phyloP scores from a whole-genome alignment of 2,329 filamentous ascomycete species.

The Ophiostoma sp. region DNA sequence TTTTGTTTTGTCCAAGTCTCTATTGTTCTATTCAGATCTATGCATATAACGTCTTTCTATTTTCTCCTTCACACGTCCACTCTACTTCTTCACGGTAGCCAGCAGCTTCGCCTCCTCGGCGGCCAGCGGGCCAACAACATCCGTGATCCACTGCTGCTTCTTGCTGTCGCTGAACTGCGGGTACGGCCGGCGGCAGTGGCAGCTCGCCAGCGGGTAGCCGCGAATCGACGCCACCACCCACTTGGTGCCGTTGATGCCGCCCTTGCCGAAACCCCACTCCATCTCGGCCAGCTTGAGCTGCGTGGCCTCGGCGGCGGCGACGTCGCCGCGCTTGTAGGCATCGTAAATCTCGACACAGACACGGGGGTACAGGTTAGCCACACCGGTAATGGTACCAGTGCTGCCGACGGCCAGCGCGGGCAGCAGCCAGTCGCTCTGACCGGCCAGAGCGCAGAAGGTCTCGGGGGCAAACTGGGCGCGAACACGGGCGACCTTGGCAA shows the following conservation, averaged over 20 bases:
- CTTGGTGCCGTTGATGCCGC: slow-evolving; percentile 62
- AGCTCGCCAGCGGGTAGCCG: slow-evolving; percentile 53
- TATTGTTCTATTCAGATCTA: not conserved
- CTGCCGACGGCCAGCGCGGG: slow-evolving; percentile 58
- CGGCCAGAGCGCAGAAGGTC: slow-evolving; percentile 66
- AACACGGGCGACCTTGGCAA: slow-evolving; percentile 67
- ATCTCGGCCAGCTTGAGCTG: slow-evolving; percentile 53
- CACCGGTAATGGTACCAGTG: slow-evolving; percentile 59
- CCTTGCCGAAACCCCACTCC: slow-evolving; percentile 59
- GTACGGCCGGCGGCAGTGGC: slow-evolving; percentile 56
- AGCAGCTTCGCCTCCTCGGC: slow-evolving; percentile 16
- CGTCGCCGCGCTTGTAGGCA: slow-evolving; percentile 49
- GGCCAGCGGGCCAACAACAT: slow-evolving; percentile 17
- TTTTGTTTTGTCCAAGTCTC: slow-evolving; percentile 28
- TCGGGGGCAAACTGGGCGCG: slow-evolving; percentile 47
- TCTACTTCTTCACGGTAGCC: not conserved
- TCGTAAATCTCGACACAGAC: slow-evolving; percentile 52
- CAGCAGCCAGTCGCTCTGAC: slow-evolving; percentile 69
- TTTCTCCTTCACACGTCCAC: slow-evolving; percentile 31
- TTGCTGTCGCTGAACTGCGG: slow-evolving; percentile 48
- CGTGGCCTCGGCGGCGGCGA: slow-evolving; percentile 48
- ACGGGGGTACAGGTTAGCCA: slow-evolving; percentile 60
- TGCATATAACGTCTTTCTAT: not conserved
- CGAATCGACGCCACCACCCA: slow-evolving; percentile 57
- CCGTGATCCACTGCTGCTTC: slow-evolving; percentile 47